Conservation (phyloP, 106 monocot genomes). For the Acorus calamus region DNA sequence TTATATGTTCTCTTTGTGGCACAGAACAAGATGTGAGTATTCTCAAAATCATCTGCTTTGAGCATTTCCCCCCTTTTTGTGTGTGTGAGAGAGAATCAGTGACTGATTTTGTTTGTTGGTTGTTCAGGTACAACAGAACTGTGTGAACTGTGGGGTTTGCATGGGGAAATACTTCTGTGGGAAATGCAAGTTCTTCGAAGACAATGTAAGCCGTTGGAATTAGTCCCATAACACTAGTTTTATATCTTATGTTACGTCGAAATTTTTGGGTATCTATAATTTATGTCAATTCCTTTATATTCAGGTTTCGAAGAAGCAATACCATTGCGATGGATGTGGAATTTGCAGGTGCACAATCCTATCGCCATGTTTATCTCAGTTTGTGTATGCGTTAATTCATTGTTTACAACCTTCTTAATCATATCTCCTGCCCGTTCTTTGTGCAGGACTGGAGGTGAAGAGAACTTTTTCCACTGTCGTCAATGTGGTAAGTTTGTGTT, state of each 20-base stretch:
- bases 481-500: slow-evolving; percentile 38
- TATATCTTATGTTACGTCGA: background rate
- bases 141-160: slow-evolving; percentile 52
- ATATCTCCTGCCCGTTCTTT: background rate
- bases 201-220: slow-evolving; percentile 43
- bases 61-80: background rate
- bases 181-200: slow-evolving; percentile 83
- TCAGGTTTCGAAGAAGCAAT: slow-evolving; percentile 65
- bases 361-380: background rate
- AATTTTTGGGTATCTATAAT: background rate
- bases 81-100: too few relatives aligned
- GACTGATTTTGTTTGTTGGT: background rate
- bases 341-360: slow-evolving; percentile 45
- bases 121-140: slow-evolving; percentile 59
- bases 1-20: slow-evolving; percentile 72
- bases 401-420: background rate
- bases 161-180: slow-evolving; percentile 76
- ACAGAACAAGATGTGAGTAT: slow-evolving; percentile 79
- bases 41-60: background rate
- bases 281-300: background rate
- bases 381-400: background rate
- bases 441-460: slow-evolving; percentile 63
- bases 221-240: background rate
- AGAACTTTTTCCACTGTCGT: slow-evolving; percentile 77
- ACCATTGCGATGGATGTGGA: slow-evolving; percentile 77